phyloP scores from a whole-genome alignment of 2,329 filamentous ascomycete species.

The Zasmidium cellare region DNA sequence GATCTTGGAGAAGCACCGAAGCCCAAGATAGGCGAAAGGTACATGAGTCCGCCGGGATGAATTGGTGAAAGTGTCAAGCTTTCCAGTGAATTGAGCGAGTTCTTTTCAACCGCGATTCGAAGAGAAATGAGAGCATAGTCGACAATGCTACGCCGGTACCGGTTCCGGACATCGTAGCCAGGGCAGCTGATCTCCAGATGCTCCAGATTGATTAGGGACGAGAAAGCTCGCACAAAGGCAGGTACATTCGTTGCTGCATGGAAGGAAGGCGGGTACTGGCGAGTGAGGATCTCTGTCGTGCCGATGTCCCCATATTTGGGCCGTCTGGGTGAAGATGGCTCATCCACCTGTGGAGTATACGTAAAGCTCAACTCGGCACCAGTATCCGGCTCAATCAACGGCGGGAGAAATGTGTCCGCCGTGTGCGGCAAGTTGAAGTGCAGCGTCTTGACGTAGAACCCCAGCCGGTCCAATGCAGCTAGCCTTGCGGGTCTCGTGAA shows the following conservation, averaged over 20 bases:
- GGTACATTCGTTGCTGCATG: constrained; percentile 86
- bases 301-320: constrained; percentile 80
- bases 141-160: constrained; percentile 74
- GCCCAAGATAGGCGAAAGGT: constrained; percentile 72
- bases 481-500: constrained; percentile 74
- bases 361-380: constrained; percentile 78
- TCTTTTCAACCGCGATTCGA: constrained; percentile 77
- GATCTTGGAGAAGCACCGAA: constrained; percentile 75
- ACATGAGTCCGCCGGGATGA: constrained; percentile 73
- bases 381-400: constrained; percentile 75
- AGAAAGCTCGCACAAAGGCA: constrained; percentile 76
- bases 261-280: constrained; percentile 86
- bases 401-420: constrained; percentile 76
- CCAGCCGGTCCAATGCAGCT: constrained; percentile 73
- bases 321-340: constrained; percentile 57
- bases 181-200: constrained; percentile 78
- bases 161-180: constrained; percentile 64
- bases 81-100: constrained; percentile 63
- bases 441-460: constrained; percentile 74
- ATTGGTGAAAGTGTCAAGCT: constrained; percentile 72
- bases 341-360: constrained; percentile 70
- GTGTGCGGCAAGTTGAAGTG: constrained; percentile 77
- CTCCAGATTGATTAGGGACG: constrained; percentile 65
- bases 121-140: constrained; percentile 88
- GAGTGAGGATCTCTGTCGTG: constrained; percentile 76